Base-by-base conservation (phyloP, 225 moss, liverwort and hornwort species). In the Takakia lepidozioides region DNA sequence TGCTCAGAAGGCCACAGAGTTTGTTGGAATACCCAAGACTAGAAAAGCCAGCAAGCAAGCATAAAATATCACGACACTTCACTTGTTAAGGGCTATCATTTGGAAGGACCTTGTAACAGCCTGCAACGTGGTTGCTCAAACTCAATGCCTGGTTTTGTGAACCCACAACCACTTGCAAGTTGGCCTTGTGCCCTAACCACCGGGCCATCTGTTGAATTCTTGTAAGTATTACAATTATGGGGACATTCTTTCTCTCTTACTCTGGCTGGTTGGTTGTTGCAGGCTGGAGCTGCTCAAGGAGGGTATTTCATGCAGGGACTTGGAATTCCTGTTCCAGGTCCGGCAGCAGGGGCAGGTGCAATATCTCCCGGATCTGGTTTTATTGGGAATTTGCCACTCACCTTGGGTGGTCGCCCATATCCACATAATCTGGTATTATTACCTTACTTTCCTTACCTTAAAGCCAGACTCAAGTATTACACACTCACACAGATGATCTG, bases 281-380 rank as follows among this genome's bases (percentile, higher is more conserved):
- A 93, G 92, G 77, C 73, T 56, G 74, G 85, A 55, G 70, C 77
- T 73, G 70, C 78, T 38, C 65, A 88, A 56, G 85, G 85, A 38
- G 80, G 64, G 64, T 93, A 85, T 52, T 85, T 77, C 72, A 74
- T 60, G 36, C 80, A 83, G 46, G 83, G 75, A 69, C 51, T 75
- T 52, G 83, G 81, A 52, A 66, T 85, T 11, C 85, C 88, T 53
- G 72, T 85, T 68, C 75, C 83, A 49, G 66, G 72, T 57, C 70
- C 83, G 15, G 75, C 70, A 42, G 82, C 77, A 46, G 76, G 84
- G 65, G 91, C 81, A 34, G 77, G 75, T 24, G 48, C 57, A 62
- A 65, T 81, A 45, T 83, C 88, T 28, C 85, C 85, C 25, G 88
- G 85, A 58, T 70, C 85, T 52, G 70, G 62, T 20, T 85, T 83